Conservation (phyloP, 2,329 filamentous ascomycete genomes). For the Trichoderma sp. region DNA sequence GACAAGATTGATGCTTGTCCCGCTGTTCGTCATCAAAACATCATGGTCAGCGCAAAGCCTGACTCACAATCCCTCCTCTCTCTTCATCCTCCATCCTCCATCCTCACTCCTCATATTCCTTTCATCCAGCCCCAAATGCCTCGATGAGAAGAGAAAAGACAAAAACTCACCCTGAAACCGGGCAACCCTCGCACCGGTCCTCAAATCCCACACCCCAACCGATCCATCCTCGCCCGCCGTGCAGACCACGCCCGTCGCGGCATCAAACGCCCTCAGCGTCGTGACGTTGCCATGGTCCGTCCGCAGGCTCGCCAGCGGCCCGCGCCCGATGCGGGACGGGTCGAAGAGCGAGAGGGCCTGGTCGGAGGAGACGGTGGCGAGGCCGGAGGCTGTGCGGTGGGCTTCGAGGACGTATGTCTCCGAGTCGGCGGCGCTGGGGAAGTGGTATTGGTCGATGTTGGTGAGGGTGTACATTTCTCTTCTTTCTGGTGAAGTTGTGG, state of each 20-base stretch:
- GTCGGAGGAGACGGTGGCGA: constrained; percentile 70
- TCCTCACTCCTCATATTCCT: background rate
- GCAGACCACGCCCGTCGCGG: constrained; percentile 56
- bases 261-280: constrained; percentile 60
- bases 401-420: constrained; percentile 59
- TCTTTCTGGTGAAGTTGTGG: background rate
- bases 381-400: constrained; percentile 51
- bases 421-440: constrained; percentile 42
- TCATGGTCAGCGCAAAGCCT: background rate
- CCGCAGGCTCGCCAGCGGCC: constrained; percentile 51
- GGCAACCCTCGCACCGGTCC: constrained; percentile 49
- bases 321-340: constrained; percentile 55
- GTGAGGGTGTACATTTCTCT: constrained; percentile 42
- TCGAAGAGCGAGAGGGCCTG: constrained; percentile 69
- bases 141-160: too few relatives aligned
- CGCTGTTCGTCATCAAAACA: constrained; percentile 38
- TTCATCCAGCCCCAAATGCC: too few relatives aligned
- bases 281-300: constrained; percentile 66
- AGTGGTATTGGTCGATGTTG: constrained; percentile 38
- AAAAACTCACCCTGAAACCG: constrained; percentile 50
- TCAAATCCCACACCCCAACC: constrained; percentile 67
- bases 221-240: constrained; percentile 73
- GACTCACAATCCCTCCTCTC: background rate
- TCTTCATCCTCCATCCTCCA: constrained; percentile 6
- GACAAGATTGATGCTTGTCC: constrained; percentile 60